Conservation (phyloP, 1,139 yeast genomes). For the Geotrichum carabidarum region DNA sequence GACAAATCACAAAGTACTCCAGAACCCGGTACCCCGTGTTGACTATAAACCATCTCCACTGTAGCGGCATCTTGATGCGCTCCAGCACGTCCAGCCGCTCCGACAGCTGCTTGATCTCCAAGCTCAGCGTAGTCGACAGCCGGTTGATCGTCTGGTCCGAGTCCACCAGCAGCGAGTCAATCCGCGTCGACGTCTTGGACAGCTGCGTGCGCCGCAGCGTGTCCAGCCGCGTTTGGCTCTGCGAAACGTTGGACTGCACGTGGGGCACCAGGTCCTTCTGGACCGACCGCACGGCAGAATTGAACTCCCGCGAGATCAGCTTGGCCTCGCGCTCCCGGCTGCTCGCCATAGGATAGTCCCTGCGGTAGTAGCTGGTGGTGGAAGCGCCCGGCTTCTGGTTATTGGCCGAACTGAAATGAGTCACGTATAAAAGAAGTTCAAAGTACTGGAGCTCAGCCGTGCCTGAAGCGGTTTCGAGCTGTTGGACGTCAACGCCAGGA, state of each 20-base stretch:
- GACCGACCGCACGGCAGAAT: background rate
- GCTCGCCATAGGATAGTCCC: background rate
- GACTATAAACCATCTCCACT: background rate
- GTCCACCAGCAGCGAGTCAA: conserved; percentile 43
- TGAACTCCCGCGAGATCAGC: background rate
- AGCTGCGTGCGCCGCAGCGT: conserved; percentile 11
- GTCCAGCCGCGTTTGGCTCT: conserved; percentile 1
- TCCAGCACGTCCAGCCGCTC: conserved; percentile 59
- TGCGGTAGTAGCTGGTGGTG: background rate
- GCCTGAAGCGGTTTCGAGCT: background rate
- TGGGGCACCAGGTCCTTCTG: conserved; percentile 3
- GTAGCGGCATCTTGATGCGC: conserved; percentile 21
- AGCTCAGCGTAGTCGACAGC: conserved; percentile 71
- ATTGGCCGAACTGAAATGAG: background rate
- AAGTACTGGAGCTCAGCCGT: conserved; percentile 1
- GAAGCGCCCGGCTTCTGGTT: background rate
- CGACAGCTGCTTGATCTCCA: conserved; percentile 64
- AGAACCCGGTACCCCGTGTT: conserved; percentile 32
- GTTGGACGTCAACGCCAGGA: too few species aligned
- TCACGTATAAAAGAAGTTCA: conserved; percentile 2
- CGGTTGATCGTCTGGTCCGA: conserved; percentile 79
- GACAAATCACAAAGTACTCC: conserved; percentile 54
- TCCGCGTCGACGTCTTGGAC: conserved; percentile 17
- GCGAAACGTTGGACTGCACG: background rate
- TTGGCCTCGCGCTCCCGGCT: conserved; percentile 3